Evolutionary conservation across 371 early-diverging fungal species (phyloP).

Genomic region (Mortierella sp.): DNA sequence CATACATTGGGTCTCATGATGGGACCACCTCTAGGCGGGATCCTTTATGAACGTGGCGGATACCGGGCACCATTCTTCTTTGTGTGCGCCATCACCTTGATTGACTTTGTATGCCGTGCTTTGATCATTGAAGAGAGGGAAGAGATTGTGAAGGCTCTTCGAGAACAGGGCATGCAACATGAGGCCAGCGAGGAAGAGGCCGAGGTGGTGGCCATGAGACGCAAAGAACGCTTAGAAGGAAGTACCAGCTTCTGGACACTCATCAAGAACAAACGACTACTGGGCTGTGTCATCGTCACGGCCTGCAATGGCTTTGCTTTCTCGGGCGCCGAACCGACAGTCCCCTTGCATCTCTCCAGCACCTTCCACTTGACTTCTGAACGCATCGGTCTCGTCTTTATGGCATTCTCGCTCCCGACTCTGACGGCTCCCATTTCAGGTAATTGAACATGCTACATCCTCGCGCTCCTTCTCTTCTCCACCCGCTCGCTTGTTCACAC

Average conservation of each 20-base stretch:
- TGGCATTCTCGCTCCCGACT: slow-evolving; percentile 59
- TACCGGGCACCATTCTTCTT: slow-evolving; percentile 79
- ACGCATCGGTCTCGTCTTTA: slow-evolving; percentile 61
- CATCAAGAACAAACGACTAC: slow-evolving; percentile 35
- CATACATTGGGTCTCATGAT: slow-evolving; percentile 71
- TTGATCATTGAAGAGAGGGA: slow-evolving; percentile 62
- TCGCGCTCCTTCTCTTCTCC: neutral
- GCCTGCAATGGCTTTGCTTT: slow-evolving; percentile 44
- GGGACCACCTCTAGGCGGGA: slow-evolving; percentile 69
- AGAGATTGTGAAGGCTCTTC: slow-evolving; percentile 33
- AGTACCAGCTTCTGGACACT: slow-evolving; percentile 38
- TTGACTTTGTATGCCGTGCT: slow-evolving; percentile 66
- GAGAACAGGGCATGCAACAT: slow-evolving; percentile 24
- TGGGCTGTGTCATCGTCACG: slow-evolving; percentile 41
- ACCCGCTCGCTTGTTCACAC: no score
- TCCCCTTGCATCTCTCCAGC: slow-evolving; percentile 63
- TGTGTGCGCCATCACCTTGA: slow-evolving; percentile 66
- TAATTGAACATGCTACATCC: slow-evolving; percentile 3
- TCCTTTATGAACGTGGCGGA: slow-evolving; percentile 68
- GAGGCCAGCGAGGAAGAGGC: slow-evolving; percentile 41
- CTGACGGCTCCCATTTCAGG: slow-evolving; percentile 37
- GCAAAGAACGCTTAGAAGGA: slow-evolving; percentile 18
- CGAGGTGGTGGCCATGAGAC: slow-evolving; percentile 22
- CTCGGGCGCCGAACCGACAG: slow-evolving; percentile 59
- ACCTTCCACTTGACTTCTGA: slow-evolving; percentile 64